Evolutionary conservation across 2,329 filamentous ascomycete genomes (phyloP).

Genomic region (Phyllosticta citribraziliensis): DNA sequence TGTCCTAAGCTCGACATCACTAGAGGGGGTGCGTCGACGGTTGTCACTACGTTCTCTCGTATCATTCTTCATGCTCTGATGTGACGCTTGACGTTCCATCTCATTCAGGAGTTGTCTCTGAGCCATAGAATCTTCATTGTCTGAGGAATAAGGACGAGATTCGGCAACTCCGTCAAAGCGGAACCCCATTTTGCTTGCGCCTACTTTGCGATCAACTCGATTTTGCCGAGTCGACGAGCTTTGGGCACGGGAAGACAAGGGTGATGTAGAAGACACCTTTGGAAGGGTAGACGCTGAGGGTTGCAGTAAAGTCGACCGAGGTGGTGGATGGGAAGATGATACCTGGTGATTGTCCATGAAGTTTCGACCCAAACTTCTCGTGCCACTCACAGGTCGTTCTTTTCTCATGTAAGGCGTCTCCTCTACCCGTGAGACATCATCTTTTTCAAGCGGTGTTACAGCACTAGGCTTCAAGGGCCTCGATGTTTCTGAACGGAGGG

Average conservation of each 20-base stretch:
- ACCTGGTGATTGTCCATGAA: not conserved
- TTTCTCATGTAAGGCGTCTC: not conserved
- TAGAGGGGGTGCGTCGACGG: not conserved
- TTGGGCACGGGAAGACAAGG: too few species aligned
- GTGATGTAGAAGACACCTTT: not conserved
- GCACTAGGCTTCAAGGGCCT: not conserved
- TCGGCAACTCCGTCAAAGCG: slow-evolving; percentile 2
- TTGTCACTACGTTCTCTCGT: not conserved
- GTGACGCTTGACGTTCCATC: not conserved
- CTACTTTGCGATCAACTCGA: not conserved
- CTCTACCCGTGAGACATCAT: not conserved
- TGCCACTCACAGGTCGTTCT: not conserved
- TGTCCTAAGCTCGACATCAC: not conserved
- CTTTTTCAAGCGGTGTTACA: not conserved
- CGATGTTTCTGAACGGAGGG: not conserved
- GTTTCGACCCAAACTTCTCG: not conserved
- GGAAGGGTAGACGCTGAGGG: not conserved
- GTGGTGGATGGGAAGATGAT: not conserved
- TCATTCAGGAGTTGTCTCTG: slow-evolving; percentile 4
- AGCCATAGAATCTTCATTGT: not conserved
- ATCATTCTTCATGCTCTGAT: not conserved
- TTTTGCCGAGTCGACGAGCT: too few species aligned
- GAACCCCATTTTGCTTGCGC: not conserved
- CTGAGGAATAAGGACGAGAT: not conserved
- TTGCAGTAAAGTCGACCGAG: too few species aligned